A percentile compares a stretch with the other conserved stretches of the same genome.
phyloP scores from a whole-genome alignment of 257 asterid species.

The Handroanthus guayacan region DNA sequence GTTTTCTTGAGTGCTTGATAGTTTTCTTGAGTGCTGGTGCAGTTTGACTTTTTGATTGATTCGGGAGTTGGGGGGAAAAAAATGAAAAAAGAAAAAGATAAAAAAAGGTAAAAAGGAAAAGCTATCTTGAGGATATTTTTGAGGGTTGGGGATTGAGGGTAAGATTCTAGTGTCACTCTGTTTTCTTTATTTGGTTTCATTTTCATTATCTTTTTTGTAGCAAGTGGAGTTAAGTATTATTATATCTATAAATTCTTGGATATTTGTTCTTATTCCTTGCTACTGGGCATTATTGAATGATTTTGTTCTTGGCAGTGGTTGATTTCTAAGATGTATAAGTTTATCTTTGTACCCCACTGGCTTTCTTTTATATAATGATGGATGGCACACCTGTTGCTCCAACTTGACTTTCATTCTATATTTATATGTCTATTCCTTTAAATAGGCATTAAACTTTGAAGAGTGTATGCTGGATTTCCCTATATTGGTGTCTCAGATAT shows the following conservation, averaged over 20 bases:
- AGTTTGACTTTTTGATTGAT: constrained; percentile 44
- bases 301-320: constrained; percentile 3
- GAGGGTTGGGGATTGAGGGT: constrained; percentile 35
- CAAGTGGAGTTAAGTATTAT: constrained; percentile 24
- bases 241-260: constrained; percentile 29
- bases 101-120: not conserved
- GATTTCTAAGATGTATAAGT: constrained; percentile 1
- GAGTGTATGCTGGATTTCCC: constrained; percentile 13
- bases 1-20: constrained; percentile 25
- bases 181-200: constrained; percentile 27
- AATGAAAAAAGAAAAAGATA: constrained; percentile 2
- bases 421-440: constrained; percentile 31
- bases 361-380: constrained; percentile 28
- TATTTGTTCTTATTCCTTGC: constrained; percentile 48
- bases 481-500: constrained; percentile 20
- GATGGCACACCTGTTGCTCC: constrained; percentile 28
- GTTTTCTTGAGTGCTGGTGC: constrained; percentile 23
- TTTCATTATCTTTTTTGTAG: constrained; percentile 27
- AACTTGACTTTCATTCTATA: constrained; percentile 18
- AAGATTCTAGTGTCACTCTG: constrained; percentile 40
- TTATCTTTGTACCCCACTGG: constrained; percentile 11
- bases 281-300: constrained; percentile 38
- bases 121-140: constrained; percentile 21
- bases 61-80: constrained; percentile 34
- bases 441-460: constrained; percentile 7